Evolutionary conservation across 2,329 filamentous ascomycete species (phyloP).

Genomic region (Beauveria australis): DNA sequence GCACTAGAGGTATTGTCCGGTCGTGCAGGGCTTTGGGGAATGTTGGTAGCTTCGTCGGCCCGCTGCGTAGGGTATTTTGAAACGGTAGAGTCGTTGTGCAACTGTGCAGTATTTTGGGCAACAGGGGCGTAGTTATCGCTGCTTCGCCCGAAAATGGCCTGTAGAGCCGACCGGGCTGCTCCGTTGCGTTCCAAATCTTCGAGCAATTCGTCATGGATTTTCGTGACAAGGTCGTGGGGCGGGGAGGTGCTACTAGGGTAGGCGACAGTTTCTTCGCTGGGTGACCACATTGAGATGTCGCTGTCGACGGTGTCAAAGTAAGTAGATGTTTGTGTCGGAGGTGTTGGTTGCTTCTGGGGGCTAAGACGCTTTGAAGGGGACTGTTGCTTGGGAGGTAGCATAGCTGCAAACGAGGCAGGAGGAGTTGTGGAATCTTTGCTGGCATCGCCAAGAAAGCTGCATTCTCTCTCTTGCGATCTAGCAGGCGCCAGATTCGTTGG

Average conservation of each 20-base stretch:
- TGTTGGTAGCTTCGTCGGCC: neutral
- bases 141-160: neutral
- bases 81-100: neutral
- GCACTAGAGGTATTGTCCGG: neutral
- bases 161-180: neutral
- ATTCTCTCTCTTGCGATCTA: neutral
- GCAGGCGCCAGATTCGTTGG: neutral
- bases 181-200: neutral
- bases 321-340: neutral
- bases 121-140: neutral
- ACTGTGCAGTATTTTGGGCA: neutral
- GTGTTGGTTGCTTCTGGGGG: neutral
- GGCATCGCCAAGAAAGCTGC: neutral
- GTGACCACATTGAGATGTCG: neutral
- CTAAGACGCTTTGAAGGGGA: neutral
- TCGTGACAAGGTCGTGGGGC: neutral
- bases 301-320: neutral
- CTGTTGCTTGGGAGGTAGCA: neutral
- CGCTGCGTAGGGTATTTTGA: neutral
- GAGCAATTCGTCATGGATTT: neutral
- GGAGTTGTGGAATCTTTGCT: neutral
- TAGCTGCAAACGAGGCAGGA: neutral
- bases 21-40: neutral
- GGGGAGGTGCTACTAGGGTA: neutral
- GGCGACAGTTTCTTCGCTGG: constrained; percentile 1